phyloP scores from a whole-genome alignment of 352 stramenopile species.

The Pythium pyrilobum region DNA sequence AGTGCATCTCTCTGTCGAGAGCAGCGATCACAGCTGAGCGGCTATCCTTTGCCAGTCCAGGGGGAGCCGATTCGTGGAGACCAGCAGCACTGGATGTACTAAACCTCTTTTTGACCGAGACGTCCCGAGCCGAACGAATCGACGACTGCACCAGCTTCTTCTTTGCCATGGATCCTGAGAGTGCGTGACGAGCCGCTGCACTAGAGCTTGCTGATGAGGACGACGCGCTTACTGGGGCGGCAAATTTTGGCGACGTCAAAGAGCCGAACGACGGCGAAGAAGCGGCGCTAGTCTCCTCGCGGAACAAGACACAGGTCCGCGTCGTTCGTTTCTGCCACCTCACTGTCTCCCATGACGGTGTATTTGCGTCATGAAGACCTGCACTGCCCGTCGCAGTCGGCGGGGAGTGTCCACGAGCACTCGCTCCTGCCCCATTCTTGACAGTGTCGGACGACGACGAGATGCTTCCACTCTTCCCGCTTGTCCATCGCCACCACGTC shows the following conservation, averaged over 20 bases:
- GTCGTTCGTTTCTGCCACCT: slow-evolving; percentile 45
- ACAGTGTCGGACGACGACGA: slow-evolving; percentile 53
- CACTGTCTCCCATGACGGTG: slow-evolving; percentile 20
- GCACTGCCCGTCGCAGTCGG: no score
- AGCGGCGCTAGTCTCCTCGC: slow-evolving; percentile 1
- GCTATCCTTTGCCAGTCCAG: not conserved
- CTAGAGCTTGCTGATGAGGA: no score
- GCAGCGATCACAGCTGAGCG: not conserved
- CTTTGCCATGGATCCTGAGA: not conserved
- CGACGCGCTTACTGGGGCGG: not conserved
- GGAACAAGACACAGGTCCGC: slow-evolving; percentile 7
- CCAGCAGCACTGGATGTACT: not conserved
- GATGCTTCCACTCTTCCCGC: slow-evolving; percentile 63
- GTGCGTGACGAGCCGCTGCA: not conserved
- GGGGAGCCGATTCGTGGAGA: slow-evolving; percentile 12
- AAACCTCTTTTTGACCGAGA: slow-evolving; percentile 11
- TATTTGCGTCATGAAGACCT: no score
- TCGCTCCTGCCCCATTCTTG: no score
- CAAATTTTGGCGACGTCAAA: slow-evolving; percentile 13
- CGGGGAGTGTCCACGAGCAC: no score
- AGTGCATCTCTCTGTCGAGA: slow-evolving; percentile 3
- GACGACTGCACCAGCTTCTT: slow-evolving; percentile 16
- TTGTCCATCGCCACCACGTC: slow-evolving; percentile 73
- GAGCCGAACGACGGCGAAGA: not conserved
- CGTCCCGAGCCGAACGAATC: slow-evolving; percentile 10